Evolutionary conservation across 768 basidiomycete species (phyloP).

Genomic region (Polyporus arcularius): DNA sequence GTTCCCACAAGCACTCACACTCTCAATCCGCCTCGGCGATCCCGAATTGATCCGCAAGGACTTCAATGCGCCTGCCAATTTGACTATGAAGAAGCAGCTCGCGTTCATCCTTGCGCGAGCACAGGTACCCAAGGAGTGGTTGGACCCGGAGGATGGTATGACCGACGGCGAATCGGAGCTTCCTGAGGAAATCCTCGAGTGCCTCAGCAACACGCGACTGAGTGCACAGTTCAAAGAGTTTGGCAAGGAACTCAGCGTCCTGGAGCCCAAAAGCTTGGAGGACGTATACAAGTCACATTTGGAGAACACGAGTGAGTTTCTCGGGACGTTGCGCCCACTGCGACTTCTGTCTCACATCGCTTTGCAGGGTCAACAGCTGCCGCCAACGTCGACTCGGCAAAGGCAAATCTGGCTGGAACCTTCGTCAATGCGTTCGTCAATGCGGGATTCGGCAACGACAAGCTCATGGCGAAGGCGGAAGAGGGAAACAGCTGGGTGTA

Average conservation of each 20-base stretch:
- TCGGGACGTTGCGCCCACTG: background rate
- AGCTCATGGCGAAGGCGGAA: slow-evolving; percentile 94
- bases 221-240: slow-evolving; percentile 86
- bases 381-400: slow-evolving; percentile 87
- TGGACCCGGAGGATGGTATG: slow-evolving; percentile 55
- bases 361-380: slow-evolving; percentile 62
- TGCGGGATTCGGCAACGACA: slow-evolving; percentile 98
- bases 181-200: slow-evolving; percentile 81
- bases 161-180: slow-evolving; percentile 62
- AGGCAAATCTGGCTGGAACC: slow-evolving; percentile 92
- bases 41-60: slow-evolving; percentile 79
- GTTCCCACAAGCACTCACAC: slow-evolving; percentile 87
- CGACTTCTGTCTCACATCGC: background rate
- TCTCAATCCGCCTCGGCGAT: slow-evolving; percentile 86
- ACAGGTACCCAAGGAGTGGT: slow-evolving; percentile 88
- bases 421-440: slow-evolving; percentile 99
- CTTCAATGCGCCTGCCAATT: slow-evolving; percentile 88
- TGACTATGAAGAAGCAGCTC: slow-evolving; percentile 95
- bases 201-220: slow-evolving; percentile 82
- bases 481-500: slow-evolving; percentile 99
- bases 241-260: slow-evolving; percentile 90
- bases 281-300: slow-evolving; percentile 98
- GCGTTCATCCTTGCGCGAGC: slow-evolving; percentile 93
- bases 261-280: slow-evolving; percentile 88
- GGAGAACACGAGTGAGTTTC: slow-evolving; percentile 75